Evolutionary conservation across 1,284 basidiomycete species (phyloP).

Genomic region (Irpex sp.): DNA sequence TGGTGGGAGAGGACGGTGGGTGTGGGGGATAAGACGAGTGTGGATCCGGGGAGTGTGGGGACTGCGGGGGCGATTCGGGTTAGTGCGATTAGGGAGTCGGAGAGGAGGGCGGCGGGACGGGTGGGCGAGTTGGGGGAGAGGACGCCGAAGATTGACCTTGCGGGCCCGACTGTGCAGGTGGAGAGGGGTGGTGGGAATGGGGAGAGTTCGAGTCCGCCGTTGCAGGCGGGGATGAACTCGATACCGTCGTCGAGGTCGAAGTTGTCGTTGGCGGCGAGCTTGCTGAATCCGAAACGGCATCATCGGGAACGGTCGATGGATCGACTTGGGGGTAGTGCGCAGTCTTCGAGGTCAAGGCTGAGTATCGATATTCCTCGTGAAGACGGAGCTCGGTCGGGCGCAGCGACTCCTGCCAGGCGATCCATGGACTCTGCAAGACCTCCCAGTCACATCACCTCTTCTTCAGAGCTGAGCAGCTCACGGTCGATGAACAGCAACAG

Average conservation of each 20-base stretch:
- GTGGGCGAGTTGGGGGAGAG: background rate
- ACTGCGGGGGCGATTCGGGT: slow-evolving; percentile 20
- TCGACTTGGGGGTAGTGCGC: slow-evolving; percentile 3
- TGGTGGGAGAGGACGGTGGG: slow-evolving; percentile 79
- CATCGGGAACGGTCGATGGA: slow-evolving; percentile 2
- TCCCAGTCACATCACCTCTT: slow-evolving; percentile 14
- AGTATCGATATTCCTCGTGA: slow-evolving; percentile 20
- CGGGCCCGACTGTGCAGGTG: background rate
- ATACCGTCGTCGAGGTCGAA: slow-evolving; percentile 20
- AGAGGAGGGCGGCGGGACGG: background rate
- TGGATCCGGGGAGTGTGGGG: slow-evolving; percentile 16
- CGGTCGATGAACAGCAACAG: background rate
- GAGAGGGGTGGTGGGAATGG: background rate
- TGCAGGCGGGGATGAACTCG: background rate
- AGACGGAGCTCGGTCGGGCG: slow-evolving; percentile 1
- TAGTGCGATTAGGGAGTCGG: slow-evolving; percentile 19
- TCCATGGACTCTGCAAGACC: slow-evolving; percentile 20
- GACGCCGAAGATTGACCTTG: background rate
- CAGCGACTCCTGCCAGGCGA: slow-evolving; percentile 14
- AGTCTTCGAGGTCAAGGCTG: slow-evolving; percentile 18
- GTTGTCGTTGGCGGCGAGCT: slow-evolving; percentile 12
- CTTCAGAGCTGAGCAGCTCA: slow-evolving; percentile 11
- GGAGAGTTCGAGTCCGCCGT: slow-evolving; percentile 1
- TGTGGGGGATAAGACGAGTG: slow-evolving; percentile 50
- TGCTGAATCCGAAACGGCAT: slow-evolving; percentile 24